phyloP scores from a whole-genome alignment of 805 yeast species.

The Torulaspora delbrueckii region DNA sequence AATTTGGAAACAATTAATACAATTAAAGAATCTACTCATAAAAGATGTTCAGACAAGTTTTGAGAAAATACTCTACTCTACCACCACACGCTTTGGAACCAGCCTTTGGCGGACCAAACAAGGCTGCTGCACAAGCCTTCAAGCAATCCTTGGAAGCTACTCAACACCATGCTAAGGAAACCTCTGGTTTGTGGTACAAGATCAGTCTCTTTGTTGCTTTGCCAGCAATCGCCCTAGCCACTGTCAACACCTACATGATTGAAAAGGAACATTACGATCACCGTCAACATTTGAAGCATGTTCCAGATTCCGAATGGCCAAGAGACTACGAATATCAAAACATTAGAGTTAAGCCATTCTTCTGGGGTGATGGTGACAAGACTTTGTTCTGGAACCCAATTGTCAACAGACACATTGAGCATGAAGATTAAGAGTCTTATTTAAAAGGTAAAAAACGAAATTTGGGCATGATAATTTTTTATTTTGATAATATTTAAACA shows the following conservation, averaged over 20 bases:
- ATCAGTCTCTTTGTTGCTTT: constrained; percentile 73
- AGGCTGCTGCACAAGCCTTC: constrained; percentile 67
- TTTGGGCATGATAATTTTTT: constrained; percentile 9
- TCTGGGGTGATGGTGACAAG: constrained; percentile 99
- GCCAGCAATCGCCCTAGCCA: constrained; percentile 74
- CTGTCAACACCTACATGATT: constrained; percentile 72
- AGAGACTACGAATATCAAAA: constrained; percentile 86
- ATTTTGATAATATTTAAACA: constrained; percentile 8
- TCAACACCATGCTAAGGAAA: constrained; percentile 71
- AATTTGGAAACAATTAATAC: not conserved
- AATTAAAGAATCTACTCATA: not conserved
- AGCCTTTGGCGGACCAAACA: constrained; percentile 43
- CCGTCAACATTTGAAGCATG: constrained; percentile 63
- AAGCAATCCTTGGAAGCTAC: constrained; percentile 56
- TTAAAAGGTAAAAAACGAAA: not conserved
- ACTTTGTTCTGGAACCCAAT: constrained; percentile 94
- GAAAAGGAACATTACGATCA: constrained; percentile 90
- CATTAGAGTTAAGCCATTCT: constrained; percentile 79
- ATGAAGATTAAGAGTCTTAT: constrained; percentile 15
- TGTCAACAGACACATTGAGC: constrained; percentile 77
- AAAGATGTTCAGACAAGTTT: constrained; percentile 44
- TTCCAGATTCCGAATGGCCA: constrained; percentile 92
- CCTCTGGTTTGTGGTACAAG: constrained; percentile 80
- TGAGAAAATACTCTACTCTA: constrained; percentile 35
- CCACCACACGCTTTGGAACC: constrained; percentile 44